These are phyloP conservation scores for Hygrophorus russula DNA, from an alignment of 768 basidiomycete genomes.

Conservation along the genomic window DNA sequence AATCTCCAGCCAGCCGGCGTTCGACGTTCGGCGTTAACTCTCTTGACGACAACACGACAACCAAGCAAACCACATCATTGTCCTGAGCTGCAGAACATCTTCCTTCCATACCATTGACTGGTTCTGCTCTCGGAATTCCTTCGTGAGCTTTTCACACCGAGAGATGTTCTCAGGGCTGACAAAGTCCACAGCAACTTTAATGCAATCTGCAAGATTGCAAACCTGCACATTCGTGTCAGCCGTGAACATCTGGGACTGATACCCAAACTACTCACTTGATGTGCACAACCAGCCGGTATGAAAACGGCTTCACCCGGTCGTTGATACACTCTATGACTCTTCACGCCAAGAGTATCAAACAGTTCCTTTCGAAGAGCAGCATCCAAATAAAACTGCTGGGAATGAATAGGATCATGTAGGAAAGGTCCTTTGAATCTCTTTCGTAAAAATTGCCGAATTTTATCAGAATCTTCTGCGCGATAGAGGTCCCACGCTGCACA, in stretches of 20 bases:
- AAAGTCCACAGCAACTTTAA: constrained; percentile 94
- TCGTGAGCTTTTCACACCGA: constrained; percentile 76
- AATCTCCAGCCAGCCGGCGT: no score
- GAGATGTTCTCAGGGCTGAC: constrained; percentile 88
- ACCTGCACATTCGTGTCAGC: constrained; percentile 37
- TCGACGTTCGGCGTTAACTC: constrained; percentile 1
- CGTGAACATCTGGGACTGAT: background rate
- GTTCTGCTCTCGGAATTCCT: constrained; percentile 87
- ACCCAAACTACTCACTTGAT: constrained; percentile 49
- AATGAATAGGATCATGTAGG: constrained; percentile 80
- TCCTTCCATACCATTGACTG: constrained; percentile 85
- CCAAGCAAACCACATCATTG: constrained; percentile 95
- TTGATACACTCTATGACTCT: constrained; percentile 80
- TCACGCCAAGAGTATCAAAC: constrained; percentile 55
- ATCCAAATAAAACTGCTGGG: constrained; percentile 82
- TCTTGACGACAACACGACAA: constrained; percentile 45
- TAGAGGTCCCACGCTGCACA: constrained; percentile 91
- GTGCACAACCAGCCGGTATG: constrained; percentile 89
- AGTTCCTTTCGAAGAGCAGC: constrained; percentile 54
- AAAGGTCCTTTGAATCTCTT: constrained; percentile 45
- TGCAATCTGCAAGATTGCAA: constrained; percentile 86
- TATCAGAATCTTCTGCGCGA: constrained; percentile 69
- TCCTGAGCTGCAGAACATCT: constrained; percentile 83
- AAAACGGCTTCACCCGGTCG: constrained; percentile 88
- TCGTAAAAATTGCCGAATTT: constrained; percentile 64